Base-by-base conservation (phyloP, 2,329 filamentous ascomycete genomes). In the Aspergillus awamori region DNA sequence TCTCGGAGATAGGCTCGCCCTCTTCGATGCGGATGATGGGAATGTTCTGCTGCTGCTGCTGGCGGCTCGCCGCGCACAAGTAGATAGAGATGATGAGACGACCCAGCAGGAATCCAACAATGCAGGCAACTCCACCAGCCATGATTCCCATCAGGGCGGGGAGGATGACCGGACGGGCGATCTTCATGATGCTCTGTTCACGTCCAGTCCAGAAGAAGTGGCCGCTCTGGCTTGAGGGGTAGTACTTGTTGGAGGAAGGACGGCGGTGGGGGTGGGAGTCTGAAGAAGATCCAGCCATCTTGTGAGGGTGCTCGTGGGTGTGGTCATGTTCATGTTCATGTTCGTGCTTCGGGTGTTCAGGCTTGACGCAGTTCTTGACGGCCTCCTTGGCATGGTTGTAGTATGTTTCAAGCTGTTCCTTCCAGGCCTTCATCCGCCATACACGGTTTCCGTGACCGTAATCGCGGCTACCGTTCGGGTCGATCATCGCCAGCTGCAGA, bases 71-170 rank as follows among this genome's bases (percentile, higher is more conserved):
- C 7, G 67, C 41, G 3, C 60, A 60, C 5, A 54, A 10, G 54
- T 48, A 59, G 43, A 57, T 53, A 3, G 57, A 41, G 17, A 64
- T 58, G 8, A 60, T 30, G 2, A 70, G 20, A 41, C 63, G 63
- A 2, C 76, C 78, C 20, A 77, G 53, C 8, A 77, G 48, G 64
- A 78, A 79, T 17, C 78, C 78, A 1, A 77, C 51, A 28, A 77
- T 63, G 53, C 74, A 77, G 17, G 75, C 76, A 8, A 75, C 58
- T 22, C 79, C 59, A 24, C 77, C 77, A 4, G 75, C 74, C 2
- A 70, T 67, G 2, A 77, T 66, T 7, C 78, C 78, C 5, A 78
- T 63, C 2, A 80, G 59, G 8, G 73, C 73, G 3, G 78, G 77
- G n/a, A 80, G 64, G 22, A 80, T 65, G 10, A 78, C 73, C 15